Conservation (phyloP, 2,329 filamentous ascomycete species). For the Fusarium globosum region DNA sequence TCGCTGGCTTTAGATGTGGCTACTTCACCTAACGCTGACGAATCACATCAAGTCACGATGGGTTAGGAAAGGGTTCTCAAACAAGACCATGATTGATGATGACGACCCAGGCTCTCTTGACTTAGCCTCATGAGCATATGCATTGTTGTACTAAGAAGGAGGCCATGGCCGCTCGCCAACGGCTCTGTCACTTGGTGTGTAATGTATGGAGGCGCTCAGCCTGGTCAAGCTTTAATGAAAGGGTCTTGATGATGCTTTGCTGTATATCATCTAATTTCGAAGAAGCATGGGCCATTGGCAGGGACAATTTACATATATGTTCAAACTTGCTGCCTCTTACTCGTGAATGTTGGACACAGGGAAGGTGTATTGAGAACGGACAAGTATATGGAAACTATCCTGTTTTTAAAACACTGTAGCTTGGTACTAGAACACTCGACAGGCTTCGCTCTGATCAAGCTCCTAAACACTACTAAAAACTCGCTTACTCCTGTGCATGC, state of each 20-base stretch:
- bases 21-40: background rate
- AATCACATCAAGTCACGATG: slow-evolving; percentile 15
- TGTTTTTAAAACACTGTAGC: background rate
- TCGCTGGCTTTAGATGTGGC: slow-evolving; percentile 41
- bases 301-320: slow-evolving; percentile 42
- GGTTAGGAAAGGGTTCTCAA: slow-evolving; percentile 25
- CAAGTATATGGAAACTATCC: background rate
- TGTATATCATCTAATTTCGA: slow-evolving; percentile 47
- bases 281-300: slow-evolving; percentile 38
- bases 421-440: background rate
- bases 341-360: background rate
- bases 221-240: slow-evolving; percentile 36
- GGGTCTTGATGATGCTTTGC: slow-evolving; percentile 39
- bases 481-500: slow-evolving; percentile 6
- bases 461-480: slow-evolving; percentile 15
- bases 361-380: background rate
- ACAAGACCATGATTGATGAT: slow-evolving; percentile 38
- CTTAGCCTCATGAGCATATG: slow-evolving; percentile 15
- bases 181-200: slow-evolving; percentile 22
- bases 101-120: slow-evolving; percentile 20
- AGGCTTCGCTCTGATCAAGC: background rate
- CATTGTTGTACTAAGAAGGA: slow-evolving; percentile 25
- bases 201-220: slow-evolving; percentile 24
- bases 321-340: slow-evolving; percentile 14
- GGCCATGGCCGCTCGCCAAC: slow-evolving; percentile 13